Conservation (phyloP, 495 filamentous ascomycete genomes). For the Penicillium arizonense region DNA sequence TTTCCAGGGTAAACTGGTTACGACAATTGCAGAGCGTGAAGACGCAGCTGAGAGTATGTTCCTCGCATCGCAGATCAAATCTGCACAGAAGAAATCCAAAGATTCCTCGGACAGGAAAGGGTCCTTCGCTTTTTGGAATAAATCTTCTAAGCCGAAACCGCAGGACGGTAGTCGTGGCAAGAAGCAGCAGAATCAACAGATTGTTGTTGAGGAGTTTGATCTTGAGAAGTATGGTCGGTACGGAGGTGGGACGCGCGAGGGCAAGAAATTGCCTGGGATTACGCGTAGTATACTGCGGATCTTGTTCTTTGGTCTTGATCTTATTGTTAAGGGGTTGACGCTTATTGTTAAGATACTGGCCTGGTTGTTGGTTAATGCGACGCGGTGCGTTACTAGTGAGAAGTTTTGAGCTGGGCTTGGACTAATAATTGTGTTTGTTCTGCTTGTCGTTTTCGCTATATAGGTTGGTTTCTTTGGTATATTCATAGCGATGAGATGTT, state of each 20-base stretch:
- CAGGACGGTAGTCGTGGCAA: conserved; percentile 7
- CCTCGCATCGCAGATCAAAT: conserved; percentile 32
- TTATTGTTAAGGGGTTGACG: conserved; percentile 35
- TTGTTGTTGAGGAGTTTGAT: conserved; percentile 45
- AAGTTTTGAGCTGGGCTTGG: conserved; percentile 30
- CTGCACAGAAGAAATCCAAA: conserved; percentile 11
- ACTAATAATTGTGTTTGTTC: neutral
- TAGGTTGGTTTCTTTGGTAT: neutral
- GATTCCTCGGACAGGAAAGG: conserved; percentile 8
- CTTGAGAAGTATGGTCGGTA: conserved; percentile 46
- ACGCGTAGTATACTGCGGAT: conserved; percentile 32
- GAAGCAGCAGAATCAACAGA: conserved; percentile 27
- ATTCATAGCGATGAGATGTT: neutral
- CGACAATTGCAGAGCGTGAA: conserved; percentile 43
- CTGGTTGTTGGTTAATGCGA: conserved; percentile 38
- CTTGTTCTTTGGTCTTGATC: conserved; percentile 39
- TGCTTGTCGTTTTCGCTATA: neutral
- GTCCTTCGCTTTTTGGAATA: conserved; percentile 26
- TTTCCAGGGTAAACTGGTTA: conserved; percentile 32
- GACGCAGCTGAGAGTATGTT: conserved; percentile 34
- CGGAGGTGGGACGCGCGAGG: conserved; percentile 28
- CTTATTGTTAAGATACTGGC: conserved; percentile 37
- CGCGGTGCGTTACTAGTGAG: conserved; percentile 40
- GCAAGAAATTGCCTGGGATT: conserved; percentile 38
- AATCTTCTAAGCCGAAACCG: neutral